Evolutionary conservation across 306 rosid genomes (phyloP).

Genomic region (Rosa multiflora): DNA sequence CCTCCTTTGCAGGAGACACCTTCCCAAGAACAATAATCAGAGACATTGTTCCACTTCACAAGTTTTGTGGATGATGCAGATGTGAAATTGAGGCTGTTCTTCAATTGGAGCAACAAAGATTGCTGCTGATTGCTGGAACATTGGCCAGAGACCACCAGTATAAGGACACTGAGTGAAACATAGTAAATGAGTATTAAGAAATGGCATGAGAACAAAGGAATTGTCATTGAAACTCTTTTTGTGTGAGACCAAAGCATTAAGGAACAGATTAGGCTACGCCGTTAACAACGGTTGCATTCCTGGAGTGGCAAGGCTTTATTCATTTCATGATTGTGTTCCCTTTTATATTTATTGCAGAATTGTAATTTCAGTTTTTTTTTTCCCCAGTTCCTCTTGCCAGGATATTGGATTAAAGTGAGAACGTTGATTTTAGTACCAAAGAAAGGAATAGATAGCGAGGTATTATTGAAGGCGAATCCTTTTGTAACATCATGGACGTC

Average conservation of each 20-base stretch:
- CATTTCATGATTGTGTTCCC: background rate
- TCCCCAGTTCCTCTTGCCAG: background rate
- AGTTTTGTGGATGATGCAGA: background rate
- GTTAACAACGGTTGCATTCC: background rate
- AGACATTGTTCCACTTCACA: background rate
- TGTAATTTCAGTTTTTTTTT: background rate
- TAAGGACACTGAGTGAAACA: background rate
- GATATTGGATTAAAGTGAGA: background rate
- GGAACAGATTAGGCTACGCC: background rate
- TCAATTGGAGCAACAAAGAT: background rate
- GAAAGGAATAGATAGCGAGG: background rate
- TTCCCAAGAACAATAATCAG: conserved; percentile 1
- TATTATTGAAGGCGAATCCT: background rate
- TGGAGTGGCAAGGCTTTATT: background rate
- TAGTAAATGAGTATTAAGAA: background rate
- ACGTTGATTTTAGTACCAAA: background rate
- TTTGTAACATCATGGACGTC: background rate
- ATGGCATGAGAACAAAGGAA: background rate
- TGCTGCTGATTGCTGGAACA: background rate
- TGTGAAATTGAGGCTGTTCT: background rate
- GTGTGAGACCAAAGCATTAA: background rate
- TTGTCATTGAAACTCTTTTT: conserved; percentile 24
- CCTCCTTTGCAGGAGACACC: conserved; percentile 9
- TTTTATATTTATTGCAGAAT: background rate
- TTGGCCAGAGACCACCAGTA: background rate